A percentile compares a stretch with the other conserved stretches of the same genome.
These are phyloP conservation scores for Whalleya microplaca DNA, from an alignment of 2,329 filamentous ascomycete species.

Conservation along the genomic window DNA sequence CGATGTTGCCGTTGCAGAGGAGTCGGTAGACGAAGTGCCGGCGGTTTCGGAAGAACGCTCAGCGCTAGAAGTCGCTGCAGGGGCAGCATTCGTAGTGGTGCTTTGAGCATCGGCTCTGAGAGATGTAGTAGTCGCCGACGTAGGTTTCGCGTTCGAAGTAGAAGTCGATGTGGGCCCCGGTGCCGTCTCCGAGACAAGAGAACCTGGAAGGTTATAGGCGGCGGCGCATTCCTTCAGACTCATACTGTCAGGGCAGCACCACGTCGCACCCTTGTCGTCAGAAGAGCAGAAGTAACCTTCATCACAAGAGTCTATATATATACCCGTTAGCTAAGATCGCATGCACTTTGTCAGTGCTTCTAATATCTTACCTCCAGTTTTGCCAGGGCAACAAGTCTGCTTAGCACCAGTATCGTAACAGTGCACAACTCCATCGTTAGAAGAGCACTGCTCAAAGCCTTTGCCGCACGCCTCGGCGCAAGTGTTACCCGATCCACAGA, in stretches of 20 bases:
- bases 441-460: conserved; percentile 37
- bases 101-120: conserved; percentile 3
- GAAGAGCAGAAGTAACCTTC: conserved; percentile 66
- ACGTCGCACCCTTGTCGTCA: conserved; percentile 53
- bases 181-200: conserved; percentile 51
- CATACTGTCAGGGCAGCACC: conserved; percentile 64
- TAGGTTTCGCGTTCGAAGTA: conserved; percentile 28
- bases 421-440: conserved; percentile 52
- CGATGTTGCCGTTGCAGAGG: neutral
- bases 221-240: conserved; percentile 58
- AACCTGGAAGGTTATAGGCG: conserved; percentile 51
- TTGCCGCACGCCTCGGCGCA: conserved; percentile 41
- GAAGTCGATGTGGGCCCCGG: conserved; percentile 20
- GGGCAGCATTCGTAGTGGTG: neutral
- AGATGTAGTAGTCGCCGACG: conserved; percentile 15
- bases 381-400: conserved; percentile 61
- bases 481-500: conserved; percentile 34
- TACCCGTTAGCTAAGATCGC: conserved; percentile 14
- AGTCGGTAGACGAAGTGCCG: neutral
- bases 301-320: conserved; percentile 60
- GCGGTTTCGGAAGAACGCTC: conserved; percentile 1
- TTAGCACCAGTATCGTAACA: conserved; percentile 58
- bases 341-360: conserved; percentile 32
- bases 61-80: neutral
- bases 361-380: conserved; percentile 54